These are phyloP conservation scores for Isoetes taiwanensis DNA, from an alignment of 75 land plant species.

Conservation along the genomic window DNA sequence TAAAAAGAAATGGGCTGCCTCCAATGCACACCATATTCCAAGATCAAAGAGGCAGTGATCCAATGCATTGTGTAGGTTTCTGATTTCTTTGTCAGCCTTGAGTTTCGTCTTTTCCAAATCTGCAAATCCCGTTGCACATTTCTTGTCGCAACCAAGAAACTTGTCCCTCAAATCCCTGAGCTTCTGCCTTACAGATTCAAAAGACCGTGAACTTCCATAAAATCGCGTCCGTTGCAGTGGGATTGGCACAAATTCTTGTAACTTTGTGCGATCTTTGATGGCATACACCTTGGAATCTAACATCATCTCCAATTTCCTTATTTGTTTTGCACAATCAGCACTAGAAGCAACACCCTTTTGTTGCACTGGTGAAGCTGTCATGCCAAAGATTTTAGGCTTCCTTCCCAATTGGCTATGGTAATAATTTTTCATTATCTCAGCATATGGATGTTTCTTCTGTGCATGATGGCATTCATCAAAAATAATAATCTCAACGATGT, in stretches of 20 bases:
- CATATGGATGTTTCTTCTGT: constrained; percentile 63
- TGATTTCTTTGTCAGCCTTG: constrained; percentile 27
- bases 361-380: constrained; percentile 77
- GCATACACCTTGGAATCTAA: constrained; percentile 19
- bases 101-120: too few relatives aligned
- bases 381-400: constrained; percentile 69
- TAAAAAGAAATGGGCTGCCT: constrained; percentile 27
- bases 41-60: constrained; percentile 56
- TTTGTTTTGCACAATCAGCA: constrained; percentile 10
- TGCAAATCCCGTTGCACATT: too few relatives aligned
- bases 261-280: constrained; percentile 45
- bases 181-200: too few relatives aligned
- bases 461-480: constrained; percentile 95
- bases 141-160: too few relatives aligned
- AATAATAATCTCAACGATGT: constrained; percentile 41
- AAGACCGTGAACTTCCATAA: too few relatives aligned
- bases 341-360: constrained; percentile 43
- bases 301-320: constrained; percentile 10
- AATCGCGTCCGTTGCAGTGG: constrained; percentile 26
- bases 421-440: constrained; percentile 77
- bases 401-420: constrained; percentile 19
- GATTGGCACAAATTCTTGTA: constrained; percentile 52
- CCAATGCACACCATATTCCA: constrained; percentile 61
- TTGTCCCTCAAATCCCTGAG: too few relatives aligned
- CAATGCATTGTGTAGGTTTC: constrained; percentile 34